A percentile compares a stretch with the other conserved stretches of the same genome.
Conservation (phyloP, 371 early-diverging fungal species). For the Mortierella sp. region DNA sequence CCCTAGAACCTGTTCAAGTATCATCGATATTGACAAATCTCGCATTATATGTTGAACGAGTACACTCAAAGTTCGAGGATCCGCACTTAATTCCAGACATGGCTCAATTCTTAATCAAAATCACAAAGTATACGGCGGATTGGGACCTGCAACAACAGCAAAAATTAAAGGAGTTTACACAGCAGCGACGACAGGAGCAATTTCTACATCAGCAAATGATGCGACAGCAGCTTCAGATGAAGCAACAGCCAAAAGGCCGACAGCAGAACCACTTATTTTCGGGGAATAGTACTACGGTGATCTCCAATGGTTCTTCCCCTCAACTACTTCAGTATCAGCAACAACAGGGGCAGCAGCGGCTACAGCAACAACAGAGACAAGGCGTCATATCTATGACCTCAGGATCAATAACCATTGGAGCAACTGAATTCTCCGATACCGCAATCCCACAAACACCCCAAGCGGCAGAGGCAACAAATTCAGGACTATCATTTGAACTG, state of each 20-base stretch:
- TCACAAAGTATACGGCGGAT: conserved; percentile 52
- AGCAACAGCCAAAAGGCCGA: conserved; percentile 11
- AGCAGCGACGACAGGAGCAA: conserved; percentile 24
- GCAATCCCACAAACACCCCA: not conserved
- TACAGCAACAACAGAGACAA: conserved; percentile 8
- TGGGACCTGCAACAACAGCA: conserved; percentile 52
- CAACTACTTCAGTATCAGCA: not conserved
- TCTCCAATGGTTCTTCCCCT: conserved; percentile 22
- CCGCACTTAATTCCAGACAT: conserved; percentile 37
- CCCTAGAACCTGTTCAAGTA: conserved; percentile 67
- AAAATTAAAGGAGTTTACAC: conserved; percentile 30
- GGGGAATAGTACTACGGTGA: conserved; percentile 26
- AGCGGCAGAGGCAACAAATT: not conserved
- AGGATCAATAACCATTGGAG: conserved; percentile 11
- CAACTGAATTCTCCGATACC: not conserved
- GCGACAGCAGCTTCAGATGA: conserved; percentile 14
- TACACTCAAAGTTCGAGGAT: conserved; percentile 60
- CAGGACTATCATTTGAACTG: not conserved
- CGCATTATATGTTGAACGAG: conserved; percentile 66
- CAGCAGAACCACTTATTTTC: conserved; percentile 1
- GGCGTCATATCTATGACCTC: conserved; percentile 31
- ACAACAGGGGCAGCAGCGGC: not conserved
- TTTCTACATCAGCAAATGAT: conserved; percentile 11
- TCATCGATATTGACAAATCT: conserved; percentile 69
- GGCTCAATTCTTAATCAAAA: conserved; percentile 46